Base-by-base conservation (phyloP, 371 early-diverging fungal genomes). In the Syncephalastrum monosporum region DNA sequence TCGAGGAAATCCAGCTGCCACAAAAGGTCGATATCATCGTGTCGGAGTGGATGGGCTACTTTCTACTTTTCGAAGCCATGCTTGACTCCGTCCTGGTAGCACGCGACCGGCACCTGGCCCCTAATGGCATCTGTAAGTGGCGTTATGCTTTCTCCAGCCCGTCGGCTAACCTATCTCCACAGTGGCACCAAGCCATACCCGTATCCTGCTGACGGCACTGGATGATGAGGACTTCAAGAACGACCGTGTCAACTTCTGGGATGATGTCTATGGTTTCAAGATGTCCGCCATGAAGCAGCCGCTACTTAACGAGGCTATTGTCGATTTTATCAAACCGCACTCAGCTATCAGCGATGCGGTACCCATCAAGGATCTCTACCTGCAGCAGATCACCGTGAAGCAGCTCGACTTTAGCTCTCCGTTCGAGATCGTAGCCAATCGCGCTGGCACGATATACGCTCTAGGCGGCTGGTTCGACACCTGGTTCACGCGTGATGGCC, bases 11-110 rank as follows among this genome's bases (percentile, higher is more conserved):
- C 53, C 67, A 71, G 25, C 67, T 94, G 52, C 94, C 94, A 29
- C 60, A 79, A 44, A 82, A 91, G 62, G 92, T 92, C 24, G 94
- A 94, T 67, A 91, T 94, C 50, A 92, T 94, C 56, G 83, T 94
- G 42, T 90, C 91, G 0, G 94, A 94, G 66, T 94, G 94, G 94
- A 94, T 94, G 94, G 94, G 94, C 1, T 94, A 94, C 71, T 91
- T 89, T 61, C 75, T 92, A 48, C 74, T 92, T 47, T 92, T 90
- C 69, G 93, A 94, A 80, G 86, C 91, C 63, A 94, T 94, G 94
- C 72, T 94, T 55, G 91, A 92, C 73, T 91, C 93, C 1, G 91
- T 94, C 15, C 75, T 94, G 12, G 85, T 88, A 27, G 94, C 94
- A 8, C 83, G 92, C 23, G 92, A 94, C 69, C 75, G 82, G 17